Base-by-base conservation (phyloP, 345 rosid genomes). In the Boechera retrofracta region DNA sequence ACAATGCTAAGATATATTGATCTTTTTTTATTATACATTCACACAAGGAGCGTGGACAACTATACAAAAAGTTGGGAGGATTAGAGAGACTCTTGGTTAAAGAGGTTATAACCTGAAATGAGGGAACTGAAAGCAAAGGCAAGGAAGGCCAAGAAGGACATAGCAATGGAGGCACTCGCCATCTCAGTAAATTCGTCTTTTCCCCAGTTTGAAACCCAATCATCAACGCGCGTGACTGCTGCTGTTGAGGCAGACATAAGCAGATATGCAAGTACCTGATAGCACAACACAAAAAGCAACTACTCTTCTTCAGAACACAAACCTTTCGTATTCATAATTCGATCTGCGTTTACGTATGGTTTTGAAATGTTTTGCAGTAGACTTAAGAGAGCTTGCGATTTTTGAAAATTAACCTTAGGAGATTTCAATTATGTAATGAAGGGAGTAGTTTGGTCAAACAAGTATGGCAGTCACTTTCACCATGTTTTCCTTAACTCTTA, bases 141-240 rank as follows among this genome's bases (percentile, higher is more conserved):
- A 68, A 82, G 13, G 74, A 96, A 96, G 18, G 92, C 98, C 35
- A 93, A 81, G 77, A 96, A 93, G 10, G 98, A 83, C 89, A 88
- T 87, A 15, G 91, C 93, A 10, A 96, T 79, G 0, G 99, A 96
- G n/a, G 94, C 98, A 80, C 81, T 93, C 1, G 98, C 98, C 99
- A 88, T 96, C 80, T 85, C 83, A 0, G 99, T 96, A 88, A 96
- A 96, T 48, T 84, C 85, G 63, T 96, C 99, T 71, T 89, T 93
- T 18, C 98, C 99, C 99, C 99, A 96, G 71, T 93, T 96, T 10
- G 97, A 83, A 55, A 89, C 89, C 99, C 99, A 96, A 69, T 93
- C 95, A 49, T 83, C 87, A 12, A 91, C 95, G 5, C 98, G 86
- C 7, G 96, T 96, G 2, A 92, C 99, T 55, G 98, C 96, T 0